These are phyloP conservation scores for Curvularia eragrostidis DNA, from an alignment of 2,329 filamentous ascomycete genomes.

Conservation along the genomic window DNA sequence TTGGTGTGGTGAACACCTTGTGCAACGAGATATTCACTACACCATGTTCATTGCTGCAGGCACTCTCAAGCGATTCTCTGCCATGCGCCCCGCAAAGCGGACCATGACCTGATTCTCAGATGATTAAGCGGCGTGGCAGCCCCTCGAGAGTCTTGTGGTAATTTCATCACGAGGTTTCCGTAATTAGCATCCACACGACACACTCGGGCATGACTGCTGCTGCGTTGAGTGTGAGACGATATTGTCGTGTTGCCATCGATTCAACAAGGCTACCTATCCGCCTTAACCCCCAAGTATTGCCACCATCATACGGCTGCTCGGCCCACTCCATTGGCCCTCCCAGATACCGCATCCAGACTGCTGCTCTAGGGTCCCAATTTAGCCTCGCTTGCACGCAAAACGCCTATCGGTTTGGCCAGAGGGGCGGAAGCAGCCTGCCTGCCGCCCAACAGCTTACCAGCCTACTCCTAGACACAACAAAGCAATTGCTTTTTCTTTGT, in stretches of 20 bases:
- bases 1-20: conserved; percentile 2
- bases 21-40: not conserved
- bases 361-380: conserved; percentile 2
- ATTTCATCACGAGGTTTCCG: not conserved
- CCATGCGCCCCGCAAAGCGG: not conserved
- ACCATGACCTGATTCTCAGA: not conserved
- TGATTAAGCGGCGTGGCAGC: not conserved
- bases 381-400: conserved; percentile 4
- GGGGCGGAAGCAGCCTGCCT: not conserved
- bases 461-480: not conserved
- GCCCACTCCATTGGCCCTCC: not conserved
- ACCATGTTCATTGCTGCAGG: not conserved
- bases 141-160: not conserved
- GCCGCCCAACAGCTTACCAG: not conserved
- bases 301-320: conserved; percentile 1
- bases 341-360: conserved; percentile 4
- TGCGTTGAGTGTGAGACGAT: not conserved
- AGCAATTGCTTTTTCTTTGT: conserved; percentile 3
- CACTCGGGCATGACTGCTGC: not conserved
- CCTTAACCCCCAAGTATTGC: not conserved
- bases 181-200: not conserved
- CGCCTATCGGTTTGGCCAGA: conserved; percentile 5
- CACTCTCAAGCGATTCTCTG: not conserved
- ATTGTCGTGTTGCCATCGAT: not conserved
- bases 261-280: conserved; percentile 1